Conservation (phyloP, 2,329 filamentous ascomycete genomes). For the Chaetomium sp. region DNA sequence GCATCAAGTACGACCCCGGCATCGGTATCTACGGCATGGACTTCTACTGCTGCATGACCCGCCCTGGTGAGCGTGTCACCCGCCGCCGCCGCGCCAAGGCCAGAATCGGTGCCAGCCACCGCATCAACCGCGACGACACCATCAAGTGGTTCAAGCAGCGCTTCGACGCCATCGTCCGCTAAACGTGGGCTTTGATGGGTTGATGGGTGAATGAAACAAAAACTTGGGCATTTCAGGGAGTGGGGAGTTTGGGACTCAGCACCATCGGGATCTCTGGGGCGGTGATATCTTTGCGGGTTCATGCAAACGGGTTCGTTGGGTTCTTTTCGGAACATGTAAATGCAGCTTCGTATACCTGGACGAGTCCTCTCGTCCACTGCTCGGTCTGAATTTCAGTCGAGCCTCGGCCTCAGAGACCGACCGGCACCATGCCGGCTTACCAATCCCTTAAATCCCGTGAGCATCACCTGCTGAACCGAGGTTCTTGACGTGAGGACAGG, state of each 20-base stretch:
- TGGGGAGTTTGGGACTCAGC: slow-evolving; percentile 31
- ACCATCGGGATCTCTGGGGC: slow-evolving; percentile 27
- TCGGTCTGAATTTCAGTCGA: slow-evolving; percentile 57
- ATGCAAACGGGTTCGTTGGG: slow-evolving; percentile 26
- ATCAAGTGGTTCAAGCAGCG: slow-evolving; percentile 91
- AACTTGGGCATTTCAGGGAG: slow-evolving; percentile 36
- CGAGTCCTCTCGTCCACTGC: slow-evolving; percentile 52
- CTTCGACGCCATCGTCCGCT: slow-evolving; percentile 99
- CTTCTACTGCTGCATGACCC: slow-evolving; percentile 99
- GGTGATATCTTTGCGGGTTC: slow-evolving; percentile 27
- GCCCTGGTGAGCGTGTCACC: slow-evolving; percentile 95
- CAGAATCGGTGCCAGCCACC: slow-evolving; percentile 84
- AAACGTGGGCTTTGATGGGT: slow-evolving; percentile 53
- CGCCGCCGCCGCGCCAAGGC: slow-evolving; percentile 90
- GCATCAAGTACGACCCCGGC: slow-evolving; percentile 99
- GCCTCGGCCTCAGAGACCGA: slow-evolving; percentile 74
- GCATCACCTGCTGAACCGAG: background rate
- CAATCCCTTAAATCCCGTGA: slow-evolving; percentile 30
- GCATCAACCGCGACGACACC: slow-evolving; percentile 92
- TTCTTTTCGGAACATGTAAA: slow-evolving; percentile 42
- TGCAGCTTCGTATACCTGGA: slow-evolving; percentile 43
- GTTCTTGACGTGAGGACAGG: background rate
- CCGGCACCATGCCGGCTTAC: slow-evolving; percentile 68
- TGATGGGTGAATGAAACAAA: slow-evolving; percentile 32
- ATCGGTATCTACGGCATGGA: slow-evolving; percentile 99